Evolutionary conservation across 805 yeast genomes (phyloP).

Genomic region (Huiozyma naganishii): DNA sequence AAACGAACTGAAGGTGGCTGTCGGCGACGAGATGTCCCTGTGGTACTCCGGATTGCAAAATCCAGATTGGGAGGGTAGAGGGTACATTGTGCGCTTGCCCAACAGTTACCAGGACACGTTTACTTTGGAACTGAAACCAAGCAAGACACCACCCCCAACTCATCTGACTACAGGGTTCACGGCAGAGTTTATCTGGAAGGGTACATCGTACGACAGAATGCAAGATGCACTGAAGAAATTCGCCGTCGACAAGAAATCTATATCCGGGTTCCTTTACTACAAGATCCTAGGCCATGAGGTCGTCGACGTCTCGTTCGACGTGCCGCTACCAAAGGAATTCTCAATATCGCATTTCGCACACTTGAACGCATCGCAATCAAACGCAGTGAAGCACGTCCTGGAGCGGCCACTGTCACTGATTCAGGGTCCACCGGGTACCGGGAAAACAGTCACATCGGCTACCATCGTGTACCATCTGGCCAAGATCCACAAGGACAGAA

Average conservation of each 20-base stretch:
- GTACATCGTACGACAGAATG: conserved; percentile 74
- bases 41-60: conserved; percentile 47
- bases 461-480: conserved; percentile 72
- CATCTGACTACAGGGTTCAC: conserved; percentile 56
- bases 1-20: conserved; percentile 55
- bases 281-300: conserved; percentile 74
- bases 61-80: conserved; percentile 62
- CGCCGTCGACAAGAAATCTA: conserved; percentile 59
- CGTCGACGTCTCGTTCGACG: conserved; percentile 48
- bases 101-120: conserved; percentile 53
- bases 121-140: conserved; percentile 53
- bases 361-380: conserved; percentile 66
- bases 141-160: conserved; percentile 37
- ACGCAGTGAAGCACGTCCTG: conserved; percentile 62
- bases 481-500: conserved; percentile 47
- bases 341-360: conserved; percentile 58
- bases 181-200: conserved; percentile 85
- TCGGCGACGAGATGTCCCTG: conserved; percentile 74
- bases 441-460: conserved; percentile 89
- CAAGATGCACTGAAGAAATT: conserved; percentile 62
- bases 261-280: conserved; percentile 66
- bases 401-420: conserved; percentile 67
- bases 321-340: conserved; percentile 48
- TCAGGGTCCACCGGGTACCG: conserved; percentile 97
- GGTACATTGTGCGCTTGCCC: conserved; percentile 65